Percentiles rank a stretch among this genome's conserved stretches.
Conservation (phyloP, 2,329 filamentous ascomycete genomes). For the Cytospora chrysosperma region DNA sequence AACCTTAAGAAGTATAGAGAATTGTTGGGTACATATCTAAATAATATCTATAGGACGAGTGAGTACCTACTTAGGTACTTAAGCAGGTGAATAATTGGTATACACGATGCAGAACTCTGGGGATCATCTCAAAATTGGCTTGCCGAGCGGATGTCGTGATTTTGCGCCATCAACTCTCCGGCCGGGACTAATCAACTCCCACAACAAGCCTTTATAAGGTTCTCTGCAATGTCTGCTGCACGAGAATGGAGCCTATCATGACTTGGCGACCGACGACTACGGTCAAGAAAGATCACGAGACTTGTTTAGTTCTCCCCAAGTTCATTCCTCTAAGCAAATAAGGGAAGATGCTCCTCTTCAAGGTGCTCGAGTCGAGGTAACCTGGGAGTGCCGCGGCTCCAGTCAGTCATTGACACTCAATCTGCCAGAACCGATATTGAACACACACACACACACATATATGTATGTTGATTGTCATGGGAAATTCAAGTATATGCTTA, state of each 20-base stretch:
- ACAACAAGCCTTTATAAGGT: background rate
- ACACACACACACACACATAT: no score
- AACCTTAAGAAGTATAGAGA: background rate
- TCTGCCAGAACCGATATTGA: no score
- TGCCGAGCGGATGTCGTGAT: constrained; percentile 10
- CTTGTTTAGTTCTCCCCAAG: no score
- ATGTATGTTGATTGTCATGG: no score
- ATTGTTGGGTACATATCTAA: background rate
- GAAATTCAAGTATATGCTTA: no score
- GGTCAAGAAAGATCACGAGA: background rate
- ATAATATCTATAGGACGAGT: no score
- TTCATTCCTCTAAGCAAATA: no score
- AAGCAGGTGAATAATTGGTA: no score
- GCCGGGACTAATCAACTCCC: constrained; percentile 13
- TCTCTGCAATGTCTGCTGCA: no score
- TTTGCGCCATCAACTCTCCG: constrained; percentile 11
- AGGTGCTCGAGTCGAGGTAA: background rate
- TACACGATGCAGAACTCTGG: background rate
- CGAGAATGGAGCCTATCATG: background rate
- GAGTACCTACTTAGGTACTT: no score
- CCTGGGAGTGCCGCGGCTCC: background rate
- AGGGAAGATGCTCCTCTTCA: no score
- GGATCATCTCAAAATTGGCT: background rate
- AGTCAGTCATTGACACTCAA: background rate
- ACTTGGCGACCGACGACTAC: background rate